A percentile compares a stretch with the other conserved stretches of the same genome.
Conservation (phyloP, 1,139 yeast genomes). For the Blastobotrys serpentis region DNA sequence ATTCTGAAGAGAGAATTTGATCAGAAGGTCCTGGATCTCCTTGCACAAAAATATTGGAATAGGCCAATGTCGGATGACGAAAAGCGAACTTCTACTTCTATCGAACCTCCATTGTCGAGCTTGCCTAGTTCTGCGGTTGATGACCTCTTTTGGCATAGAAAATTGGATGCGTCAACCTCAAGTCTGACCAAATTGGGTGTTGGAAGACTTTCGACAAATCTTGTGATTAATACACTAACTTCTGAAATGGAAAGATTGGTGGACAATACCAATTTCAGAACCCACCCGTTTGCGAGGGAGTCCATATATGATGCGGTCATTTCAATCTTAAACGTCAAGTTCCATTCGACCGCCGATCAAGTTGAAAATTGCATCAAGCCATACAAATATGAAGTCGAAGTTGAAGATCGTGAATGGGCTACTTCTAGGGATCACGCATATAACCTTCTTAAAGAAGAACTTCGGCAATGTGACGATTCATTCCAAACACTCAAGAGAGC, state of each 20-base stretch:
- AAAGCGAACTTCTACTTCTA: constrained; percentile 15
- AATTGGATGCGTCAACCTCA: constrained; percentile 79
- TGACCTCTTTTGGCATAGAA: constrained; percentile 84
- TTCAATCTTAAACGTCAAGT: constrained; percentile 71
- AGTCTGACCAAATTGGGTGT: constrained; percentile 88
- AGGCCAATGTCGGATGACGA: constrained; percentile 43
- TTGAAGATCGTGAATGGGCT: constrained; percentile 93
- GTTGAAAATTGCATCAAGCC: constrained; percentile 98
- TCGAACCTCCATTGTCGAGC: constrained; percentile 55
- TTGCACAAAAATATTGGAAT: constrained; percentile 94
- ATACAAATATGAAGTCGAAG: constrained; percentile 92
- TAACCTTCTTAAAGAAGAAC: constrained; percentile 73
- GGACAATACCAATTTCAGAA: constrained; percentile 68
- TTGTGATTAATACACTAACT: constrained; percentile 76
- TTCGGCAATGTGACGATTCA: constrained; percentile 74
- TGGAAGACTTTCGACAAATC: constrained; percentile 81
- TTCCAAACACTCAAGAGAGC: constrained; percentile 61
- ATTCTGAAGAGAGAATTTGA: constrained; percentile 82
- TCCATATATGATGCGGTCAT: constrained; percentile 85
- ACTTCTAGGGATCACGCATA: constrained; percentile 77
- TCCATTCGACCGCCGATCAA: constrained; percentile 92
- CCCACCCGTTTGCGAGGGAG: constrained; percentile 80
- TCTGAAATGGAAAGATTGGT: constrained; percentile 75
- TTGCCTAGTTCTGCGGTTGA: constrained; percentile 55
- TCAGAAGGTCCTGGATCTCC: constrained; percentile 77